Percentiles rank a stretch among this genome's conserved stretches.
Conservation (phyloP, 177 flowering plant genomes). For the Tripterygium wilfordii region DNA sequence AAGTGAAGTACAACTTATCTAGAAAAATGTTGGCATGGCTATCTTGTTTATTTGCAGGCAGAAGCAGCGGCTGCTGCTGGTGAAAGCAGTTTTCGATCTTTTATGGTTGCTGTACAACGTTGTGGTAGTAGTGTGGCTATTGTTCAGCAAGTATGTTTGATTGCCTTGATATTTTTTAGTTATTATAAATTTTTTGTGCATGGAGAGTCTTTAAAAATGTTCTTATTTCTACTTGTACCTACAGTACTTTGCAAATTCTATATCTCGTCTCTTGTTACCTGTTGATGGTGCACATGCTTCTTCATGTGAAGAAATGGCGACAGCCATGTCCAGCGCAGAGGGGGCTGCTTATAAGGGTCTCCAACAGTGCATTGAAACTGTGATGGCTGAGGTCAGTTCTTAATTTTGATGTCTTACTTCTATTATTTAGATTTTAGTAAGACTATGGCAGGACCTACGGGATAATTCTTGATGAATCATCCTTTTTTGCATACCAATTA, state of each 20-base stretch:
- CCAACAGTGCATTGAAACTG: constrained; percentile 97
- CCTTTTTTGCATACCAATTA: too few species aligned
- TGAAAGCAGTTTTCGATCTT: constrained; percentile 96
- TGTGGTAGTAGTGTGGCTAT: constrained; percentile 97
- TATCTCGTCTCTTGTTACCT: constrained; percentile 87
- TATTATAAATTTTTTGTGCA: too few species aligned
- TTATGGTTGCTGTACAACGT: constrained; percentile 99
- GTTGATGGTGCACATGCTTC: constrained; percentile 99
- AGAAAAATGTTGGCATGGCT: too few species aligned
- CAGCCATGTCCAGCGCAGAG: constrained; percentile 96
- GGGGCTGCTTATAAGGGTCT: constrained; percentile 95
- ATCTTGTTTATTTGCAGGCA: constrained; percentile 62
- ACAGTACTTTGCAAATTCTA: constrained; percentile 93
- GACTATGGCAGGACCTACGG: too few species aligned
- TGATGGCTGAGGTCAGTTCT: constrained; percentile 91
- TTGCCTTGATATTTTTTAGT: constrained; percentile 1
- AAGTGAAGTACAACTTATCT: too few species aligned
- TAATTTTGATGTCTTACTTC: constrained; percentile 1
- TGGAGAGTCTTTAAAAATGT: too few species aligned
- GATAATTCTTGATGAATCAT: too few species aligned
- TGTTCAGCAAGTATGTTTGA: constrained; percentile 78
- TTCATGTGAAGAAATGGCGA: constrained; percentile 96
- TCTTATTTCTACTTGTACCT: constrained; percentile 10
- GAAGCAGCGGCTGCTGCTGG: constrained; percentile 99
- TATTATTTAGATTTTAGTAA: too few species aligned